Evolutionary conservation across 768 basidiomycete species (phyloP).

Genomic region (Leucogyrophana mollusca): DNA sequence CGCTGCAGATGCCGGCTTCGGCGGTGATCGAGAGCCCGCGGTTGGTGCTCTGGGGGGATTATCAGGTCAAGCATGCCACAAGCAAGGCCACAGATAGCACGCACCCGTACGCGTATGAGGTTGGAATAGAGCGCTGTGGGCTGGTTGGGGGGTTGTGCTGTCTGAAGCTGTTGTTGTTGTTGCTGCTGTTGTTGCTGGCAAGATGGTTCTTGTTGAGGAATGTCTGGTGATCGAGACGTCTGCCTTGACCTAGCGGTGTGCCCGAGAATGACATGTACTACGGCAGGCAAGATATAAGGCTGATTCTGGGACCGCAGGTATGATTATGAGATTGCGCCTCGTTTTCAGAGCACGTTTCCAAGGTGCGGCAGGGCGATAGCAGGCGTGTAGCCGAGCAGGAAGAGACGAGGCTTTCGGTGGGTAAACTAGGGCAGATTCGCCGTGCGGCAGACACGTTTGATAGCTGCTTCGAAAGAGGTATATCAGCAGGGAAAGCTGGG

Average conservation of each 20-base stretch:
- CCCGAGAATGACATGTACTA: constrained; percentile 81
- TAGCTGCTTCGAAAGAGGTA: too few relatives aligned
- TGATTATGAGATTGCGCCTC: neutral
- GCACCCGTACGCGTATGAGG: constrained; percentile 74
- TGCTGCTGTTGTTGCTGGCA: constrained; percentile 36
- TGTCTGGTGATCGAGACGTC: constrained; percentile 78
- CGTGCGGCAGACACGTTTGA: too few relatives aligned
- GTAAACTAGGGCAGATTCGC: too few relatives aligned
- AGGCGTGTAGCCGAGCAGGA: neutral
- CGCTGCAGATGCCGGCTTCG: constrained; percentile 45
- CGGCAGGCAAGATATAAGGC: constrained; percentile 2
- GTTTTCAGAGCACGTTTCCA: constrained; percentile 12
- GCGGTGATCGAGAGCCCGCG: constrained; percentile 55
- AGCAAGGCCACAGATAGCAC: constrained; percentile 24
- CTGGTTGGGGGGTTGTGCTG: constrained; percentile 28
- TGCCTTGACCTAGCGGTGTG: constrained; percentile 81
- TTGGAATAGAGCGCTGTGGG: constrained; percentile 43
- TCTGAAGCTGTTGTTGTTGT: constrained; percentile 28
- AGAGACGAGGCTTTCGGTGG: too few relatives aligned
- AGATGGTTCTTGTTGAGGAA: constrained; percentile 61
- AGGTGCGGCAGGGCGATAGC: constrained; percentile 1
- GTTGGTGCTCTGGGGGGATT: constrained; percentile 51
- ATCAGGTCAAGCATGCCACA: constrained; percentile 17
- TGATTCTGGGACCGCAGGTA: too few relatives aligned
- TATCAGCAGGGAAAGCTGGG: neutral